Base-by-base conservation (phyloP, 2,329 filamentous ascomycete genomes). In the Diatrype stigma region DNA sequence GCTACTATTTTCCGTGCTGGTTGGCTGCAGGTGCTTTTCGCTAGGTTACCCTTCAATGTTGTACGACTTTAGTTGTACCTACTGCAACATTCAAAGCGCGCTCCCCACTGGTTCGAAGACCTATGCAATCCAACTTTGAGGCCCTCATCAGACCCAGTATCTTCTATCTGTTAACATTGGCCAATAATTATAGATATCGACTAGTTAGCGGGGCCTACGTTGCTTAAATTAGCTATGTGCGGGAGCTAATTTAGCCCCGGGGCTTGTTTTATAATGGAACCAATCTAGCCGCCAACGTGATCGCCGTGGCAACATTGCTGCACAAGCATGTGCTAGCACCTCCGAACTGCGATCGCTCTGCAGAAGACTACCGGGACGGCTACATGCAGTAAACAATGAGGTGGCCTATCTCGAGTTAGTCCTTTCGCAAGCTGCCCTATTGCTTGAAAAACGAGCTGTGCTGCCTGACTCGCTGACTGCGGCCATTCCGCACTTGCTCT, bases 301-400 rank as follows among this genome's bases (percentile, higher is more conserved):
- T 62, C 35, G 56, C 57, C 11, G 37, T 67, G 6, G 58, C 46
- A 48, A 57, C 58, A 28, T 51, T 64, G 60, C 61, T 8, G 52
- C 51, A n/a, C 46, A 61, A 35, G 53, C 58, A n/a, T 59, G 60
- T 45, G 49, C 49, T 3, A 56, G 58, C 14, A 61, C 65, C 44
- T 51, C 56, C 10, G 49, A 57, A 16, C 51, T 67, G 35, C 60
- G 64, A 12, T 56, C 55, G 6, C 40, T 62, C 7, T 61, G 58
- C 54, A 56, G 56, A 26, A 55, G 46, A 10, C 47, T 68, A 21
- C 64, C 64, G 3, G 65, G 63, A 2, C 58, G 64, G 5, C 47
- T 54, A 10, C 58, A 65, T 49, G 64, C 66, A 3, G 49, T 67
- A 38, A 60, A 61, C 32, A 67, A 67, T 47, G 64, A 68, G 51